A percentile compares a stretch with the other conserved stretches of the same genome.
Evolutionary conservation across 495 filamentous ascomycete genomes (phyloP).

Genomic region (Tuber borchii): DNA sequence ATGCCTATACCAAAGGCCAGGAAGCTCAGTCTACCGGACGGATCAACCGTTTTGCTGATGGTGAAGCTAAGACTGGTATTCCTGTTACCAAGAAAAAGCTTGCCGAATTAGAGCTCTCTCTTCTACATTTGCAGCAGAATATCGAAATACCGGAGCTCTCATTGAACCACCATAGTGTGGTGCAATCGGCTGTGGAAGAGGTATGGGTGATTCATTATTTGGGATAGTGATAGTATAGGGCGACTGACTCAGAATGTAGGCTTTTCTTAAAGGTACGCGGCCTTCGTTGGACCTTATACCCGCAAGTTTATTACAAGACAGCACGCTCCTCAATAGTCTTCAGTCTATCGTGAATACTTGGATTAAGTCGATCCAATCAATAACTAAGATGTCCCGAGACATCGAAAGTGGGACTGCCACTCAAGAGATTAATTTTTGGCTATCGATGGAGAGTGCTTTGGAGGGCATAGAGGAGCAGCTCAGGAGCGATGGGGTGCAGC

Average conservation of each 20-base stretch:
- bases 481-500: constrained; percentile 74
- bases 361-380: constrained; percentile 97
- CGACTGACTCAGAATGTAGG: constrained; percentile 40
- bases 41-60: constrained; percentile 53
- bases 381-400: constrained; percentile 88
- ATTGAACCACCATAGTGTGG: constrained; percentile 75
- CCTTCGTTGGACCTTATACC: constrained; percentile 72
- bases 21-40: constrained; percentile 60
- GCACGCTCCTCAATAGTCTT: constrained; percentile 83
- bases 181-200: constrained; percentile 73
- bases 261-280: constrained; percentile 56
- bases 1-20: constrained; percentile 82
- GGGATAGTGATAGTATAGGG: not conserved
- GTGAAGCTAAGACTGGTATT: constrained; percentile 76
- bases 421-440: constrained; percentile 98
- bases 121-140: constrained; percentile 91
- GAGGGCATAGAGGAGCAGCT: constrained; percentile 86
- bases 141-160: constrained; percentile 90
- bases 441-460: constrained; percentile 85
- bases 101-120: constrained; percentile 81
- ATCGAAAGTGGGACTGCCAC: constrained; percentile 80
- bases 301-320: constrained; percentile 64
- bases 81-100: constrained; percentile 94
- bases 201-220: constrained; percentile 17
- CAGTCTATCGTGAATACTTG: constrained; percentile 90